Evolutionary conservation across 371 early-diverging fungal genomes (phyloP).

Genomic region (Zopfochytrium polystomum): DNA sequence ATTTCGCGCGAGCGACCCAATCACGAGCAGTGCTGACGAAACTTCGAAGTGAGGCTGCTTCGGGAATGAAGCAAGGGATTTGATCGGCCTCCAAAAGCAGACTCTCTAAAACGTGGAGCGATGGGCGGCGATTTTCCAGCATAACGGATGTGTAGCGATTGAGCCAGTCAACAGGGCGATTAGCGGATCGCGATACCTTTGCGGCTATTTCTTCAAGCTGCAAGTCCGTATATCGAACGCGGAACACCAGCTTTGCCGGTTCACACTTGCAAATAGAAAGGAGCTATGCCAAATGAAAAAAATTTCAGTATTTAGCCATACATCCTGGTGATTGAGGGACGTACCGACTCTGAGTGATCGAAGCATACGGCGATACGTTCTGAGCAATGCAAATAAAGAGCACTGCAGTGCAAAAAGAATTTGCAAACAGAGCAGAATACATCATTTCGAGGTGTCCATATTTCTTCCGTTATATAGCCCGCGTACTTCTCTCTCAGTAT

Average conservation of each 20-base stretch:
- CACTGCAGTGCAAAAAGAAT: conserved; percentile 68
- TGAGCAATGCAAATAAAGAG: conserved; percentile 62
- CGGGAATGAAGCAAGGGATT: conserved; percentile 46
- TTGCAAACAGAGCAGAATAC: conserved; percentile 71
- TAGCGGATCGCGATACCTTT: neutral
- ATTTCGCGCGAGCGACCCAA: conserved; percentile 51
- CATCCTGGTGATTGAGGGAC: neutral
- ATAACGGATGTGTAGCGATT: conserved; percentile 21
- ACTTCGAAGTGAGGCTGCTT: conserved; percentile 42
- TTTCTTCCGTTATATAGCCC: conserved; percentile 6
- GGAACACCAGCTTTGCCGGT: conserved; percentile 35
- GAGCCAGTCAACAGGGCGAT: conserved; percentile 20
- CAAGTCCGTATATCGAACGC: conserved; percentile 54
- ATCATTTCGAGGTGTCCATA: conserved; percentile 49
- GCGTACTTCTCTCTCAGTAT: conserved; percentile 45
- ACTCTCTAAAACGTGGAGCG: conserved; percentile 51
- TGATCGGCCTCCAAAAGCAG: conserved; percentile 53
- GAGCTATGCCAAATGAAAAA: conserved; percentile 13
- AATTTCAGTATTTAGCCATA: neutral
- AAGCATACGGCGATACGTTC: conserved; percentile 41
- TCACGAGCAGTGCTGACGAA: conserved; percentile 50
- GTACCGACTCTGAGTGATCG: conserved; percentile 27
- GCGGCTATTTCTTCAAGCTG: conserved; percentile 19
- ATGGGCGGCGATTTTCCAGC: conserved; percentile 48
- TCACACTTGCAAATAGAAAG: conserved; percentile 11